Base-by-base conservation (phyloP, 495 filamentous ascomycete species). In the Neurospora sp. region DNA sequence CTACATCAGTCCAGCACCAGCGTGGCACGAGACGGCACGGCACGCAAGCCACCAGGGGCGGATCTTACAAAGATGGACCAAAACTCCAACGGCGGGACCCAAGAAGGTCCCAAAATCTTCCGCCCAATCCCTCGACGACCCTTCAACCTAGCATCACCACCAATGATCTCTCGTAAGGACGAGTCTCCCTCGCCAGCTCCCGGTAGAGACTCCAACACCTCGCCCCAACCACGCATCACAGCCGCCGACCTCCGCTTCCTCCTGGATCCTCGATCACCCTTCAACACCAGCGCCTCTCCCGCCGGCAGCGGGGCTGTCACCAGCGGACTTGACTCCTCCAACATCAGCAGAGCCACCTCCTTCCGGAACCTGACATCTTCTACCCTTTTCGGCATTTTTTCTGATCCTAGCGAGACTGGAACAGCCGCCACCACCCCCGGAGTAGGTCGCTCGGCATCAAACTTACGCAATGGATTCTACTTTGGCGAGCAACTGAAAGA, bases 331-430 rank as follows among this genome's bases (percentile, higher is more conserved):
- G 54, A 66, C 27, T 66, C 54, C 2, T 66, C 76, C 41, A 76
- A 83, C 31, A 75, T 86, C 54, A 90, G 86, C 79, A 88, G 92
- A 71, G 91, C 90, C 39, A 88, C 90, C 70, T 97, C 94, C 4
- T 86, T 93, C 38, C 86, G 95, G 77, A 97, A 97, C 79, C 87
- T 98, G 70, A 97, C 94, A 38, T 90, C 92, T 16, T 93, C 92
- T 3, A 97, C 96, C 1, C 88, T 98, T 0, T 92, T 90, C 75
- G 96, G 96, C 62, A 99, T 98, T 79, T 98, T 96, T 83, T 87
- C 89, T 12, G 92, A 90, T 16, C 48, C 78, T 31, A 76, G 48
- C 10, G 54, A 66, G 27, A 14, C 27, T 2, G 31, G 31, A 1
- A 66, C 31, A 6, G 54, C 54, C 12, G 54, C 7, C 14, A 66